Evolutionary conservation across 768 basidiomycete genomes (phyloP), one percentile per base, ranked within the genome.

Genomic region (Rossbeevera mucosa): DNA sequence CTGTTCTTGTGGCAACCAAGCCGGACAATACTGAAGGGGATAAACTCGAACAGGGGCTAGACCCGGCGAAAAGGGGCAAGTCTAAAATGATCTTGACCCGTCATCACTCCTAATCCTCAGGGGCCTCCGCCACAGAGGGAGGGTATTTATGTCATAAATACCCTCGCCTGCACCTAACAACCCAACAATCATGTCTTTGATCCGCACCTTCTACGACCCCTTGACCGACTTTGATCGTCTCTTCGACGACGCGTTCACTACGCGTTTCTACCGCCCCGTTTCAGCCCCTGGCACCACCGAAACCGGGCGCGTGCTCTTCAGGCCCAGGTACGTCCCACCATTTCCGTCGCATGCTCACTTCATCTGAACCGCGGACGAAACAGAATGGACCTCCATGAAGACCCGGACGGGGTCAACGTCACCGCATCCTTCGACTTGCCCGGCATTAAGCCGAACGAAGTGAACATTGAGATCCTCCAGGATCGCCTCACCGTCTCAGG

Each of bases 361-460:
- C 4, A 29, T 11, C 14, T 11, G 26, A 26, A 26, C 26, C 26
- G 9, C 7, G 31, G 18, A 24, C 28, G 18, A 21, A 22, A 20
- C 54, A 82, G 81, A 55, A 77, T 83, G 75, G 80, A 83, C 56
- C 65, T 82, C 13, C 76, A 80, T 58, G 80, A 83, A 58, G 68
- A 80, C 51, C 43, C 58, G 0, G 71, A 76, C 21, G 66, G 63
- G n/a, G 80, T 81, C 59, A 60, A 69, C 40, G 76, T 83, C 31
- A 79, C 31, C 31, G 31, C 31, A 33, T 16, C 31, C 7, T 33
- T 33, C 7, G 31, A 33, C 16, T 7, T 33, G 7, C 81, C 83
- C 1, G 82, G 81, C n/a, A 25, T 83, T 36, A 66, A 68, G 50
- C 29, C 29, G 12, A 12, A 29, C 1, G 12, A 29, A 5, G 29